These are phyloP conservation scores for Mycena filopes DNA, from an alignment of 768 basidiomycete species.

Conservation along the genomic window DNA sequence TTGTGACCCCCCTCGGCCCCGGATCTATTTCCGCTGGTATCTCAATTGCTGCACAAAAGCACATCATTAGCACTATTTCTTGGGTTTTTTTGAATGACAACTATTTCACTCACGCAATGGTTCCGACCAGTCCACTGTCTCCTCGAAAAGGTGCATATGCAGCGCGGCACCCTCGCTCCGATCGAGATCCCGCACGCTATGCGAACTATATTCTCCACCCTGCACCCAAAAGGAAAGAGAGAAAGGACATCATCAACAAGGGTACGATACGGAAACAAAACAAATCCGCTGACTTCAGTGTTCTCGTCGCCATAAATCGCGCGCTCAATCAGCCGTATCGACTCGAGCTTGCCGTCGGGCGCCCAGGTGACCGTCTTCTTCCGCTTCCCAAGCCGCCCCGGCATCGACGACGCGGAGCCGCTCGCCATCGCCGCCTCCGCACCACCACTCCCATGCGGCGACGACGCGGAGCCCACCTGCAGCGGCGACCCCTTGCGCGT, in stretches of 20 bases:
- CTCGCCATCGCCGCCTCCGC: slow-evolving; percentile 38
- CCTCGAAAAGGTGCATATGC: slow-evolving; percentile 86
- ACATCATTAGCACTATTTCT: neutral
- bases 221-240: slow-evolving; percentile 52
- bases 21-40: slow-evolving; percentile 67
- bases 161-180: slow-evolving; percentile 88
- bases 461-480: slow-evolving; percentile 60
- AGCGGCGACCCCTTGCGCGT: slow-evolving; percentile 67
- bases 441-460: slow-evolving; percentile 40
- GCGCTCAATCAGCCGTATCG: slow-evolving; percentile 82
- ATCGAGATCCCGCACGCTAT: slow-evolving; percentile 87
- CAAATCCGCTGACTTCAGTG: slow-evolving; percentile 77
- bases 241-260: slow-evolving; percentile 40
- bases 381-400: slow-evolving; percentile 63
- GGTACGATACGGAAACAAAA: slow-evolving; percentile 58
- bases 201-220: slow-evolving; percentile 71
- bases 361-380: slow-evolving; percentile 87
- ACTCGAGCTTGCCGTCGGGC: slow-evolving; percentile 76
- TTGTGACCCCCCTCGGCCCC: slow-evolving; percentile 65
- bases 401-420: slow-evolving; percentile 45
- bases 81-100: slow-evolving; percentile 17
- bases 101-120: slow-evolving; percentile 72
- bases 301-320: slow-evolving; percentile 92
- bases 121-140: slow-evolving; percentile 87
- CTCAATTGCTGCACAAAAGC: slow-evolving; percentile 62